Evolutionary conservation across 2,329 filamentous ascomycete genomes (phyloP).

Genomic region (Knufia fluminis): DNA sequence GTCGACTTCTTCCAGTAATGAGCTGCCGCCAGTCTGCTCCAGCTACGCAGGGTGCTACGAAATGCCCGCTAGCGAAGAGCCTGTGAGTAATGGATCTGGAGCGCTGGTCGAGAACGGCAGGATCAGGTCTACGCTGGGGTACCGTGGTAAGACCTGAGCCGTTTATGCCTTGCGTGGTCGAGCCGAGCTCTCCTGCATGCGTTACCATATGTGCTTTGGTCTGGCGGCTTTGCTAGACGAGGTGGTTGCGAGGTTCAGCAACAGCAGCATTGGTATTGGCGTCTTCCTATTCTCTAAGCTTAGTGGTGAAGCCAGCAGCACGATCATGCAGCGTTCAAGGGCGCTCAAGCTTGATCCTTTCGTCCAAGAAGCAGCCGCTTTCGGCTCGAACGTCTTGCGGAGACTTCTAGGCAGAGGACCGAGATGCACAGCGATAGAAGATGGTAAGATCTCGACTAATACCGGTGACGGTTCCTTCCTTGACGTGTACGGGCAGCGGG

Average conservation of each 20-base stretch:
- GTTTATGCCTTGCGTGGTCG: conserved; percentile 1
- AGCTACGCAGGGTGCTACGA: conserved; percentile 2
- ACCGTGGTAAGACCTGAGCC: conserved; percentile 1
- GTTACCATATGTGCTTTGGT: neutral
- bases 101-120: conserved; percentile 3
- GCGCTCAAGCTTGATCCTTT: no score
- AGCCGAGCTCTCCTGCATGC: neutral
- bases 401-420: neutral
- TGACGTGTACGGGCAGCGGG: conserved; percentile 1
- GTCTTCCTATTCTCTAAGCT: no score
- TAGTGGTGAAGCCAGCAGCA: no score
- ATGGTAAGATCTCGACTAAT: neutral
- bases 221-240: no score
- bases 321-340: no score
- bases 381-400: no score
- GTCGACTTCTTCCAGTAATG: conserved; percentile 4
- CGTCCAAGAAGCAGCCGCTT: no score
- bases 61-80: conserved; percentile 1
- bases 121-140: neutral
- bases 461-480: neutral
- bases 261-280: no score
- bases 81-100: neutral
- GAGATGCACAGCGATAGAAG: neutral
- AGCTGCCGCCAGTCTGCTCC: conserved; percentile 1
- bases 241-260: no score